These are phyloP conservation scores for Thelonectria discophora DNA, from an alignment of 2,329 filamentous ascomycete species.

Conservation along the genomic window DNA sequence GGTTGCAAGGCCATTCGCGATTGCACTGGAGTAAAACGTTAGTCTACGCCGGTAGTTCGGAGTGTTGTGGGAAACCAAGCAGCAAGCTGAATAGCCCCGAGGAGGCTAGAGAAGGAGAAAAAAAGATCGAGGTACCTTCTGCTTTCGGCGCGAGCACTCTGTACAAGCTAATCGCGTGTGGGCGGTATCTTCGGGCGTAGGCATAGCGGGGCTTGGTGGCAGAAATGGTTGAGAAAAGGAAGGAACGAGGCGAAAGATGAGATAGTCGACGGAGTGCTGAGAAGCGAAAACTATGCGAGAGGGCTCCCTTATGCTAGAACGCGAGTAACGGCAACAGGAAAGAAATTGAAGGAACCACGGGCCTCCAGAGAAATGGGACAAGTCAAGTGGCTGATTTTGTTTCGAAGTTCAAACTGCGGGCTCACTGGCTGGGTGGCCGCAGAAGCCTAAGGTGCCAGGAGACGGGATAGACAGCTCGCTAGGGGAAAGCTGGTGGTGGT, in stretches of 20 bases:
- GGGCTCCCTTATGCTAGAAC: background rate
- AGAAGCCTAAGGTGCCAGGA: slow-evolving; percentile 15
- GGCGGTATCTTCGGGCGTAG: slow-evolving; percentile 29
- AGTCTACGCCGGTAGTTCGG: slow-evolving; percentile 23
- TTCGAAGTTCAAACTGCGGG: slow-evolving; percentile 4
- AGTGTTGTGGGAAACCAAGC: background rate
- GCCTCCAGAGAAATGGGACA: background rate
- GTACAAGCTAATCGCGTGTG: slow-evolving; percentile 51
- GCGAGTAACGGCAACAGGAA: background rate
- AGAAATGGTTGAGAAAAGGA: background rate
- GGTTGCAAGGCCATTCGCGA: slow-evolving; percentile 52
- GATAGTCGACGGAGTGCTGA: background rate
- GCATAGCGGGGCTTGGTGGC: background rate
- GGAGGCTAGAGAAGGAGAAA: background rate
- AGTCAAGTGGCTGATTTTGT: background rate
- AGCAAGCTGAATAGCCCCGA: background rate
- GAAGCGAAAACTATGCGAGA: too few species aligned
- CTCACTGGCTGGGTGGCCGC: slow-evolving; percentile 10
- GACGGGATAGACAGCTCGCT: slow-evolving; percentile 4
- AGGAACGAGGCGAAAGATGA: background rate
- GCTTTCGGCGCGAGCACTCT: slow-evolving; percentile 53
- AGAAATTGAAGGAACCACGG: background rate
- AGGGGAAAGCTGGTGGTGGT: slow-evolving; percentile 26
- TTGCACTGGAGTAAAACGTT: slow-evolving; percentile 44
- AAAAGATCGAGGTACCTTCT: slow-evolving; percentile 44